phyloP scores from a whole-genome alignment of 2,329 filamentous ascomycete species.

The Exophiala phaeomuriformis region DNA sequence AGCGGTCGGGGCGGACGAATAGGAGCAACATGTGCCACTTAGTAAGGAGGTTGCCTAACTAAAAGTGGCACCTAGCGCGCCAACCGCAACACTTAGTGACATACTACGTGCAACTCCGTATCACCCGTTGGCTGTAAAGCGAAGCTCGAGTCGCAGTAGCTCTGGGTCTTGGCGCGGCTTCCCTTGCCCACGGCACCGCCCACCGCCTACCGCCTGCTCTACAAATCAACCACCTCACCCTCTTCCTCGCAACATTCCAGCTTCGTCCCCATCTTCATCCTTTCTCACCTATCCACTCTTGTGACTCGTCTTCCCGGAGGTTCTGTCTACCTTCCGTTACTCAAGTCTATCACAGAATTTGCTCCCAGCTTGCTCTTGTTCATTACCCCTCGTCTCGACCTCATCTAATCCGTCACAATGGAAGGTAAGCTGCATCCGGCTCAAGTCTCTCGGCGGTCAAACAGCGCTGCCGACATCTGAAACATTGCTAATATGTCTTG shows the following conservation, averaged over 20 bases:
- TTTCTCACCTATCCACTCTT: constrained; percentile 16
- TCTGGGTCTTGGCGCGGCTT: constrained; percentile 16
- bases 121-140: not conserved
- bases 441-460: constrained; percentile 25
- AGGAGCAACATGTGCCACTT: too few relatives aligned
- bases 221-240: constrained; percentile 25
- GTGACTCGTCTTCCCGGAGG: constrained; percentile 17
- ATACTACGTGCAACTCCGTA: not conserved
- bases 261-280: constrained; percentile 16
- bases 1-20: too few relatives aligned
- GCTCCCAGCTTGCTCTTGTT: constrained; percentile 5
- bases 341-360: constrained; percentile 7
- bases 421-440: constrained; percentile 53
- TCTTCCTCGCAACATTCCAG: constrained; percentile 10
- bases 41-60: constrained; percentile 1
- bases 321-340: constrained; percentile 8
- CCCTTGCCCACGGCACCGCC: constrained; percentile 14
- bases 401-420: constrained; percentile 44
- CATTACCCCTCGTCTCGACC: constrained; percentile 10
- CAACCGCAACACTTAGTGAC: not conserved
- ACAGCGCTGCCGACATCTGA: constrained; percentile 1
- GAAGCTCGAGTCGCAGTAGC: constrained; percentile 7
- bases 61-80: not conserved
- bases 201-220: constrained; percentile 25
- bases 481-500: constrained; percentile 40